A percentile compares a stretch with the other conserved stretches of the same genome.
Conservation (phyloP, 129 eudicot species). For the Arctium minus region DNA sequence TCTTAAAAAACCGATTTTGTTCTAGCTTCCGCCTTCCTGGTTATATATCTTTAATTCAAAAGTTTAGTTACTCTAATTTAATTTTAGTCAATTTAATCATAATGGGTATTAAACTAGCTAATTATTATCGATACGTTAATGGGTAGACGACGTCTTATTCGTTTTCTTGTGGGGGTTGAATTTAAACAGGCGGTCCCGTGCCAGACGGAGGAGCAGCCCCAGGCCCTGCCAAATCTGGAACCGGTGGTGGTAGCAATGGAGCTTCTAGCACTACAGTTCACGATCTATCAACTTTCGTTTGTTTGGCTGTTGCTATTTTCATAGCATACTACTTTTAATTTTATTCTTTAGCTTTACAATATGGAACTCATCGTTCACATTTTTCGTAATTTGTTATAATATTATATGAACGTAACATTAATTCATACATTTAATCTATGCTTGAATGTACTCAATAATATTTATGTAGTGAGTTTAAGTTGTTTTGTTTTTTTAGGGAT, state of each 20-base stretch:
- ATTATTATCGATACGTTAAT: background rate
- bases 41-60: too few relatives aligned
- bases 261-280: slow-evolving; percentile 20
- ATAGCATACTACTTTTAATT: slow-evolving; percentile 31
- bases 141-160: background rate
- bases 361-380: slow-evolving; percentile 22
- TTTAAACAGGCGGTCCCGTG: slow-evolving; percentile 11
- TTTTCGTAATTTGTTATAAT: slow-evolving; percentile 20
- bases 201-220: slow-evolving; percentile 10
- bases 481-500: background rate
- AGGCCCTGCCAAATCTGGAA: slow-evolving; percentile 16
- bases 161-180: background rate
- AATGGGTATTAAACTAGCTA: background rate
- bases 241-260: slow-evolving; percentile 7
- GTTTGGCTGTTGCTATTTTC: slow-evolving; percentile 31
- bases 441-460: slow-evolving; percentile 26
- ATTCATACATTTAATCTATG: slow-evolving; percentile 21
- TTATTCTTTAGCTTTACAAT: slow-evolving; percentile 18
- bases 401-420: slow-evolving; percentile 15
- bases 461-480: slow-evolving; percentile 23
- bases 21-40: too few relatives aligned
- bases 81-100: background rate
- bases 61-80: too few relatives aligned
- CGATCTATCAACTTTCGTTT: slow-evolving; percentile 22
- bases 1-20: too few relatives aligned